phyloP scores from a whole-genome alignment of 441 rosid species.

The Rhodomyrtus psidioides region DNA sequence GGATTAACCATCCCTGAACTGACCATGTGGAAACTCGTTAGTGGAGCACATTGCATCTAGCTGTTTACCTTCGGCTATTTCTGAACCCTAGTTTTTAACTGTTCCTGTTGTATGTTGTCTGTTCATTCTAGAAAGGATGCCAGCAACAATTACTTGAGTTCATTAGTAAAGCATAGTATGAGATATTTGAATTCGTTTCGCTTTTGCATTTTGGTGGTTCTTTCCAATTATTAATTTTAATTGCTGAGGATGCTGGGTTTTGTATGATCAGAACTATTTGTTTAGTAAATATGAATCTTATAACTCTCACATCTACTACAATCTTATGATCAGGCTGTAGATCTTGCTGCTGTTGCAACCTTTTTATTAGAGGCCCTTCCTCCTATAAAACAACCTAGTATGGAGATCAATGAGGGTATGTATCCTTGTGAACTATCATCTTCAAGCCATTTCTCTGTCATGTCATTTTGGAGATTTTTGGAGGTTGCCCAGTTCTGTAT shows the following conservation, averaged over 20 bases:
- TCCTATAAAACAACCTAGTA: slow-evolving; percentile 43
- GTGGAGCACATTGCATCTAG: background rate
- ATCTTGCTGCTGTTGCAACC: slow-evolving; percentile 73
- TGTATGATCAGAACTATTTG: background rate
- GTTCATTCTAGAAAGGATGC: background rate
- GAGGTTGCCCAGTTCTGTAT: background rate
- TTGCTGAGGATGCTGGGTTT: background rate
- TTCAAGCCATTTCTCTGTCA: background rate
- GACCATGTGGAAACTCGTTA: background rate
- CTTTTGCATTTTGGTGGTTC: background rate
- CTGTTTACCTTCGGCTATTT: background rate
- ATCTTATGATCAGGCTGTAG: slow-evolving; percentile 48
- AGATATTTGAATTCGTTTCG: background rate
- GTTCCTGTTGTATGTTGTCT: background rate
- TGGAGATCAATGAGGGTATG: slow-evolving; percentile 57
- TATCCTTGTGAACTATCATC: background rate
- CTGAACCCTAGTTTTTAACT: background rate
- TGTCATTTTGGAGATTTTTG: background rate
- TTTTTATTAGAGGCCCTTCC: slow-evolving; percentile 81
- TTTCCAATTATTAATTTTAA: slow-evolving; percentile 4
- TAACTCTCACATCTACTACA: background rate
- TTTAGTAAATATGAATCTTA: background rate
- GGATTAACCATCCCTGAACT: background rate
- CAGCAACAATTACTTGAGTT: background rate
- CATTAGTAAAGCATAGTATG: background rate